phyloP scores from a whole-genome alignment of 345 rosid species.

The Rhodomyrtus tomentosa region DNA sequence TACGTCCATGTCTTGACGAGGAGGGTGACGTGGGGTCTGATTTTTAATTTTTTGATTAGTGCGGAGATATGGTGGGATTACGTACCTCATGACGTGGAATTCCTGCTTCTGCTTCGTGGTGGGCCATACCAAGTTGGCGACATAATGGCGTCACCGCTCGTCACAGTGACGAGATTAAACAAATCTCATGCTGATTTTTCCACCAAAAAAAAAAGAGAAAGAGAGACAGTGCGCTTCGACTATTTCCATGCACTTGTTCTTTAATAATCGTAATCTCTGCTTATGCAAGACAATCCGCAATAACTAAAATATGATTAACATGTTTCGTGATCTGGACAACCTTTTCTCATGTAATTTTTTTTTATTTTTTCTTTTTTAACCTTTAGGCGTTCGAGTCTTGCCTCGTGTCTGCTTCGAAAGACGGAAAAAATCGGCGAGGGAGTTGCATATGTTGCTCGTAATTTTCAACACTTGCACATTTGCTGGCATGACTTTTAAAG shows the following conservation, averaged over 20 bases:
- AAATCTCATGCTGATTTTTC: not conserved
- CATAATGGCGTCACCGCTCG: not conserved
- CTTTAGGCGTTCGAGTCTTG: no score
- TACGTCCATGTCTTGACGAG: not conserved
- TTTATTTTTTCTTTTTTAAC: no score
- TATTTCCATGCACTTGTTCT: not conserved
- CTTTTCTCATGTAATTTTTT: no score
- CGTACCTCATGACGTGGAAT: not conserved
- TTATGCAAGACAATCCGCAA: not conserved
- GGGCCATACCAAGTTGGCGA: not conserved
- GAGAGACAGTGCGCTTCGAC: not conserved
- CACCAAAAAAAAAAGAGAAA: not conserved
- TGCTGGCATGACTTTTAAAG: not conserved
- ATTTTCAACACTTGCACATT: no score
- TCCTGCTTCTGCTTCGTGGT: not conserved
- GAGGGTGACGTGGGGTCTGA: not conserved
- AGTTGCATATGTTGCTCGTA: no score
- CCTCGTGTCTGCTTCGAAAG: no score
- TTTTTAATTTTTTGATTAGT: not conserved
- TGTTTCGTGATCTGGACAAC: not conserved
- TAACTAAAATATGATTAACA: not conserved
- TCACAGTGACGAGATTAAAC: not conserved
- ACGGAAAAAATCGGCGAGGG: no score
- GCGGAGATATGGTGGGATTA: not conserved
- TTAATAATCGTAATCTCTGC: not conserved